These are phyloP conservation scores for Dacryopinax primogenitus DNA, from an alignment of 768 basidiomycete genomes.

Conservation along the genomic window DNA sequence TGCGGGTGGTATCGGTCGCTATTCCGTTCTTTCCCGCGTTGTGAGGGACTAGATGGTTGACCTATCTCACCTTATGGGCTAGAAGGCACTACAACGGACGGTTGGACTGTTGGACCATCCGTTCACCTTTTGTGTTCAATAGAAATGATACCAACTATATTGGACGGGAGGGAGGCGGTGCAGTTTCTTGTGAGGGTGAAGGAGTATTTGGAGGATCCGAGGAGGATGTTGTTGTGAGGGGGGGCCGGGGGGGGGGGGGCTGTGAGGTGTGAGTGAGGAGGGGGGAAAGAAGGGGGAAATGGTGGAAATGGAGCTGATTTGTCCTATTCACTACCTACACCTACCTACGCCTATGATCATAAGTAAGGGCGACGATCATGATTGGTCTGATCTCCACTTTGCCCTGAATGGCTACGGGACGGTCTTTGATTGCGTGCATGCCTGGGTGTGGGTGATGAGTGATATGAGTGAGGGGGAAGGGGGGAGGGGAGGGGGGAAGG, in stretches of 20 bases:
- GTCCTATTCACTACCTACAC: too few relatives aligned
- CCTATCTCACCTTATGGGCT: too few relatives aligned
- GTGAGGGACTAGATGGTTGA: too few relatives aligned
- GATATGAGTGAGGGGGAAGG: not conserved
- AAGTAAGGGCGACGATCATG: constrained; percentile 88
- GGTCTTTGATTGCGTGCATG: constrained; percentile 93
- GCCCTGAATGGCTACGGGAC: constrained; percentile 79
- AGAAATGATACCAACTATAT: too few relatives aligned
- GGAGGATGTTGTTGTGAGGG: constrained; percentile 59
- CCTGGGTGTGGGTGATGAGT: constrained; percentile 30
- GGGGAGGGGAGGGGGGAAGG: too few relatives aligned
- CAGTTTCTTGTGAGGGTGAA: constrained; percentile 95
- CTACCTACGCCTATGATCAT: constrained; percentile 97
- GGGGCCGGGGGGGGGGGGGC: not conserved
- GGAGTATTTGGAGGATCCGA: constrained; percentile 90
- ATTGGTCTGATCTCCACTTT: constrained; percentile 94
- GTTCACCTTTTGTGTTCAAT: too few relatives aligned
- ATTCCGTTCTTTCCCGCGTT: too few relatives aligned
- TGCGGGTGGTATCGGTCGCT: too few relatives aligned
- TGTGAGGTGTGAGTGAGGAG: too few relatives aligned
- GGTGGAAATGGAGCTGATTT: too few relatives aligned
- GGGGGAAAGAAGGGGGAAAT: not conserved
- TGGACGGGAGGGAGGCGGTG: constrained; percentile 91
- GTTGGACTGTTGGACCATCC: too few relatives aligned
- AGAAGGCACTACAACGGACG: too few relatives aligned